Base-by-base conservation (phyloP, 257 asterid species). In the Knoxia roxburghii region DNA sequence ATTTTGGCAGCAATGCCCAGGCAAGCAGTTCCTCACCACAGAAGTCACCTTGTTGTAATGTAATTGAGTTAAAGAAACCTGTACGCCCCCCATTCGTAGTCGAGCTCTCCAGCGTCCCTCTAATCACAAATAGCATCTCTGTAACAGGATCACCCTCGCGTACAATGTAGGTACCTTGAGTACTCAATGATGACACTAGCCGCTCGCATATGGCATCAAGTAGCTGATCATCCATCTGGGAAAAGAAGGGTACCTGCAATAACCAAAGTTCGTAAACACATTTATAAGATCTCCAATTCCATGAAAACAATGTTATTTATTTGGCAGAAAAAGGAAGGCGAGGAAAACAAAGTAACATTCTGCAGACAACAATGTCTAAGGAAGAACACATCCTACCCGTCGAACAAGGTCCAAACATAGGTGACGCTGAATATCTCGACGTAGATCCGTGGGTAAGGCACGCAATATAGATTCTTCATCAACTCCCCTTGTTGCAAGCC, bases 201-300 rank as follows among this genome's bases (percentile, higher is more conserved):
- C 95, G 96, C 84, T 91, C 96, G 13, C 98, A 90, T 77, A 90
- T 88, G 43, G 97, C 97, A 37, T 90, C 95, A 0, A 88, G 92
- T 26, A 90, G 84, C 58, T 84, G 88, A 43, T 82, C 90, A 24
- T 90, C 97, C 97, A 90, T 90, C 46, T 90, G 83, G 29, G 96
- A 83, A 82, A 90, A 90, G 69, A 88, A 90, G 7, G 92, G 96
- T 10, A 90, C 97, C 97, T 90, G 87, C 60, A 64, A 72, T 69
- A 63, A 6, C 59, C n/a, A n/a, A 51, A 43, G 71, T 30, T 64
- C n/a, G n/a, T n/a, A n/a, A n/a, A n/a, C n/a, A n/a, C n/a, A n/a
- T n/a, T n/a, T n/a, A n/a, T n/a, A n/a, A n/a, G 39, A 27, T 21
- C 24, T 26, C 8, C n/a, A 41, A 26, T 26, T 26, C 24, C 13